Conservation (phyloP, 768 basidiomycete genomes). For the Cystofilobasidium bisporidii region DNA sequence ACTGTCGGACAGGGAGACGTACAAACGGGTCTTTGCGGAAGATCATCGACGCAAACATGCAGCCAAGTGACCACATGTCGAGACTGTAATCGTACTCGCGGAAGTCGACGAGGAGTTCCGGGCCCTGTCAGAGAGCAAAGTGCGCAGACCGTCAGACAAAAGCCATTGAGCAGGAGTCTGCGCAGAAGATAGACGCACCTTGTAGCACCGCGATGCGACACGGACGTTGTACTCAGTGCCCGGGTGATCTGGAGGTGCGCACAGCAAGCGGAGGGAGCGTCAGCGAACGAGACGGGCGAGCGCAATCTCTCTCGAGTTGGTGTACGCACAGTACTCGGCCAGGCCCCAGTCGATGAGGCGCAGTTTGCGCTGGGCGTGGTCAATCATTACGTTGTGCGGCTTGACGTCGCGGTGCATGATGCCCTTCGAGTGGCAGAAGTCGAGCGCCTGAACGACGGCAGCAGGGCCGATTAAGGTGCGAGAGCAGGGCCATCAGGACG, state of each 20-base stretch:
- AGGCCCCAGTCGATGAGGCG: conserved; percentile 98
- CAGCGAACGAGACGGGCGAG: no score
- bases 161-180: no score
- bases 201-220: conserved; percentile 94
- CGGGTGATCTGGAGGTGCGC: no score
- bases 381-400: conserved; percentile 99
- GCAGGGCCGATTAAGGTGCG: background rate
- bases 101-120: conserved; percentile 91
- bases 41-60: conserved; percentile 99
- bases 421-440: conserved; percentile 95
- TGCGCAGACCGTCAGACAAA: no score
- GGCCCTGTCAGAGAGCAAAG: no score
- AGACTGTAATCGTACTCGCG: conserved; percentile 97
- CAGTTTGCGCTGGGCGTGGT: conserved; percentile 92
- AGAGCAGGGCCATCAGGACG: background rate
- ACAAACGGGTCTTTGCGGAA: conserved; percentile 82
- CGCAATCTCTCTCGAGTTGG: no score
- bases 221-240: conserved; percentile 97
- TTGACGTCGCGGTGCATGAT: conserved; percentile 99
- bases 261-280: no score
- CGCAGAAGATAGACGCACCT: conserved; percentile 35
- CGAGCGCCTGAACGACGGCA: conserved; percentile 51
- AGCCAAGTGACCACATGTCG: conserved; percentile 98
- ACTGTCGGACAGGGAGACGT: background rate
- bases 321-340: conserved; percentile 87